These are phyloP conservation scores for Raffaelea arxii DNA, from an alignment of 2,329 filamentous ascomycete species.

Conservation along the genomic window DNA sequence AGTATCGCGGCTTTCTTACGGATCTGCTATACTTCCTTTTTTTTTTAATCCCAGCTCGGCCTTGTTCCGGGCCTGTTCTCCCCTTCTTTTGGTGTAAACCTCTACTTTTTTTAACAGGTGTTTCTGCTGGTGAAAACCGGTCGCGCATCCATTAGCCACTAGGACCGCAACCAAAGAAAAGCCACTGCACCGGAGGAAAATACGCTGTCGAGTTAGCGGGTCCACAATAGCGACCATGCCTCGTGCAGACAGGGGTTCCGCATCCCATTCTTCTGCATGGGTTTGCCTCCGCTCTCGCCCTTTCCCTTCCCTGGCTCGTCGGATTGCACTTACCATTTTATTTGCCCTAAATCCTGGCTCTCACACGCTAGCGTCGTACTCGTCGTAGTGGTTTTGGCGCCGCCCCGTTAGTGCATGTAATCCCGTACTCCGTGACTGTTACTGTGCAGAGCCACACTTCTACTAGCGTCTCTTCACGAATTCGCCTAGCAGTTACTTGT, in stretches of 20 bases:
- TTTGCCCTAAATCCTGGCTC: conserved; percentile 3
- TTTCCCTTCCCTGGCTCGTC: not conserved
- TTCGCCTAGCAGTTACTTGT: too few species aligned
- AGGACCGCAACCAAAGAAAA: not conserved
- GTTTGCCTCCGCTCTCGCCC: too few species aligned
- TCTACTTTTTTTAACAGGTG: too few species aligned
- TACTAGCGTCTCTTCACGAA: too few species aligned
- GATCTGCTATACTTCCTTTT: too few species aligned
- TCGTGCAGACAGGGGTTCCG: conserved; percentile 6
- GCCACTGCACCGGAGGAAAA: conserved; percentile 8
- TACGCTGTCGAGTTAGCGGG: conserved; percentile 9
- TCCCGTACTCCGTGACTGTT: not conserved
- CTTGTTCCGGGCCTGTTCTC: too few species aligned
- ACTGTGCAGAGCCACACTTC: not conserved
- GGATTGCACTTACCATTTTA: not conserved
- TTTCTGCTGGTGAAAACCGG: too few species aligned
- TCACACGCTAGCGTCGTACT: conserved; percentile 4
- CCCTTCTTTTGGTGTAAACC: too few species aligned
- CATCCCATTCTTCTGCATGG: not conserved
- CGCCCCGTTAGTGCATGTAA: not conserved
- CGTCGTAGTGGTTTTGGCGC: not conserved
- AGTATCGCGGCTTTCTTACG: too few species aligned
- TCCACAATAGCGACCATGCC: conserved; percentile 4
- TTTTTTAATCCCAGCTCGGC: too few species aligned
- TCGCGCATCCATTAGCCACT: too few species aligned